A percentile compares a stretch with the other conserved stretches of the same genome.
These are phyloP conservation scores for Diaporthe sp. DNA, from an alignment of 2,329 filamentous ascomycete species.

Conservation along the genomic window DNA sequence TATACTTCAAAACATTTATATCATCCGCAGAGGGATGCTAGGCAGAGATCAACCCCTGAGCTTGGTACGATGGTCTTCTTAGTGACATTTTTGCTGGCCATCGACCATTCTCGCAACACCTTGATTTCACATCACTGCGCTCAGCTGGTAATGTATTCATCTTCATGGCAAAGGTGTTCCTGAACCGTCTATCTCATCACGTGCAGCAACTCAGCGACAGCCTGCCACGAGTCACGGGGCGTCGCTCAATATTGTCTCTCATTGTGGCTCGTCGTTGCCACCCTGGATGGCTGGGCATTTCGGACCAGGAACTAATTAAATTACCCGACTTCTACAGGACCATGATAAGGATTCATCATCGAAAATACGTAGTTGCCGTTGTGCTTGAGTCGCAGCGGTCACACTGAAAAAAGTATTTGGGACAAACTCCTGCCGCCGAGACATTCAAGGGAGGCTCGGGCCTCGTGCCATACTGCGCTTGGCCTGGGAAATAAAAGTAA, in stretches of 20 bases:
- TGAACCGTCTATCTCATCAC: background rate
- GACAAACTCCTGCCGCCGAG: background rate
- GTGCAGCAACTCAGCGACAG: background rate
- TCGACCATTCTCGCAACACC: background rate
- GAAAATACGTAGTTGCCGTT: background rate
- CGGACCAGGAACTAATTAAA: too few species aligned
- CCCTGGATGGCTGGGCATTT: background rate
- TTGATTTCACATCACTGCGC: background rate
- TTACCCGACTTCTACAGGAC: background rate
- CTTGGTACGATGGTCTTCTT: too few species aligned
- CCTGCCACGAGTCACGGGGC: background rate
- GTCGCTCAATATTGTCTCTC: background rate
- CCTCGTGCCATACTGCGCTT: conserved; percentile 7
- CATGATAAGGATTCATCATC: background rate
- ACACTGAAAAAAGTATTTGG: background rate
- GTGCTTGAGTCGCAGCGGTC: background rate
- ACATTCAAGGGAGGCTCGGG: background rate
- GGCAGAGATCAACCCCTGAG: too few species aligned
- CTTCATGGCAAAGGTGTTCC: too few species aligned
- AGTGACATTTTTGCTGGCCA: background rate
- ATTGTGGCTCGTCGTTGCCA: background rate
- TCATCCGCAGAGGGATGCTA: too few species aligned
- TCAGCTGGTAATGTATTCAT: too few species aligned
- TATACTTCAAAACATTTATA: background rate
- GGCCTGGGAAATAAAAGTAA: background rate